These are phyloP conservation scores for Pseudogymnoascus sp. DNA, from an alignment of 2,329 filamentous ascomycete species.

Conservation along the genomic window DNA sequence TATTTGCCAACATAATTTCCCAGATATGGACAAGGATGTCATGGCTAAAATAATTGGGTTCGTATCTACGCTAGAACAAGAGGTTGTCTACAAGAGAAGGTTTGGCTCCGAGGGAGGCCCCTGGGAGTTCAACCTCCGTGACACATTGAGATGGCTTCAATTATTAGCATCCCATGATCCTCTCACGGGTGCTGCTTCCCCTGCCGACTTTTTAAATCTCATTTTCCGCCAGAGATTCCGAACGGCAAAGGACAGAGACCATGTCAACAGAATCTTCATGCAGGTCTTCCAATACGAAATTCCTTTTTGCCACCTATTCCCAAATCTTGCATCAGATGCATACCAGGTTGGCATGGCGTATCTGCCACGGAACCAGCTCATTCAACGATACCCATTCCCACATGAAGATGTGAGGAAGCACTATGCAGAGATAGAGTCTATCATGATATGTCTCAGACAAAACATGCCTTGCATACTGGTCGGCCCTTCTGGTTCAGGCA, in stretches of 20 bases:
- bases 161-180: slow-evolving; percentile 54
- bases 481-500: slow-evolving; percentile 77
- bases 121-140: slow-evolving; percentile 93
- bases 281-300: slow-evolving; percentile 45
- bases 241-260: slow-evolving; percentile 54
- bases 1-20: slow-evolving; percentile 74
- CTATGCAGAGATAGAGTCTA: slow-evolving; percentile 69
- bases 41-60: slow-evolving; percentile 66
- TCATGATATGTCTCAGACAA: slow-evolving; percentile 79
- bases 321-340: slow-evolving; percentile 56
- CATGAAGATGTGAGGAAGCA: slow-evolving; percentile 43
- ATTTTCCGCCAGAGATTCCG: slow-evolving; percentile 86
- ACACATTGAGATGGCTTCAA: slow-evolving; percentile 80
- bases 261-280: slow-evolving; percentile 58
- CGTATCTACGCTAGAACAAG: slow-evolving; percentile 68
- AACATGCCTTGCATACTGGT: slow-evolving; percentile 85
- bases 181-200: slow-evolving; percentile 49
- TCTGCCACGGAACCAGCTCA: slow-evolving; percentile 49
- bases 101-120: slow-evolving; percentile 63
- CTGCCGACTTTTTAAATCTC: slow-evolving; percentile 69
- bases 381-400: slow-evolving; percentile 44
- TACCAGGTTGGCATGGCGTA: slow-evolving; percentile 75
- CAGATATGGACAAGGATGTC: slow-evolving; percentile 47
- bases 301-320: slow-evolving; percentile 54
- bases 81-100: slow-evolving; percentile 50